Base-by-base conservation (phyloP, 2,329 filamentous ascomycete genomes). In the Ascochyta koolunga region DNA sequence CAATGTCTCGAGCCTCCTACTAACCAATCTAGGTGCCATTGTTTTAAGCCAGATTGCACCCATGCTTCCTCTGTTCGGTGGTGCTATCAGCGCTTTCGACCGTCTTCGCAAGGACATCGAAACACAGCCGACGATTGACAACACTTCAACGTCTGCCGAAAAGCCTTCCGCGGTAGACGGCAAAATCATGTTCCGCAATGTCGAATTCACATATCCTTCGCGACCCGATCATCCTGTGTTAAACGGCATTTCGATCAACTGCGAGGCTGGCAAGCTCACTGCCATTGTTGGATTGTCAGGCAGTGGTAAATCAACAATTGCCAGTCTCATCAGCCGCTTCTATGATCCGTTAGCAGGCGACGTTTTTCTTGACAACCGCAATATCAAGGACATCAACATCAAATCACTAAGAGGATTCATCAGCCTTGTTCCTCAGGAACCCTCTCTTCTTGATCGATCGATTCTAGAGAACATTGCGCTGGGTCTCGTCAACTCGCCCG, bases 31-130 rank as follows among this genome's bases (percentile, higher is more conserved):
- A 78, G 78, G 77, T 52, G 74, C 78, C n/a, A 71, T 80, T 29
- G 72, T 80, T 22, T 69, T 81, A 10, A 78, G 77, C 50, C 73
- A 77, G 46, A 73, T 79, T 21, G 78, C 78, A 7, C 78, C 79
- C 6, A 77, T 79, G 61, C 59, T 81, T n/a, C 82, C 81, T 32
- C 61, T 82, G 2, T 83, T 83, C 50, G 76, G 76, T 8, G 74
- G 76, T 11, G 81, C 80, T 2, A 72, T 78, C 10, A 77, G 77
- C n/a, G 77, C 86, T 0, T 89, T 83, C 60, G 73, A 81, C 50
- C 84, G 86, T 43, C 73, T 90, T 5, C 78, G 78, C 13, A 75
- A 79, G 29, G 85, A 87, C 38, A 86, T 89, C 42, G 79, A 86
- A 13, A 77, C 78, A 4, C 46, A 65, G 15, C 73, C 76, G 25